Evolutionary conservation across 257 asterid species (phyloP), one percentile per base, ranked within the genome.

Genomic region (Handroanthus guayacan): DNA sequence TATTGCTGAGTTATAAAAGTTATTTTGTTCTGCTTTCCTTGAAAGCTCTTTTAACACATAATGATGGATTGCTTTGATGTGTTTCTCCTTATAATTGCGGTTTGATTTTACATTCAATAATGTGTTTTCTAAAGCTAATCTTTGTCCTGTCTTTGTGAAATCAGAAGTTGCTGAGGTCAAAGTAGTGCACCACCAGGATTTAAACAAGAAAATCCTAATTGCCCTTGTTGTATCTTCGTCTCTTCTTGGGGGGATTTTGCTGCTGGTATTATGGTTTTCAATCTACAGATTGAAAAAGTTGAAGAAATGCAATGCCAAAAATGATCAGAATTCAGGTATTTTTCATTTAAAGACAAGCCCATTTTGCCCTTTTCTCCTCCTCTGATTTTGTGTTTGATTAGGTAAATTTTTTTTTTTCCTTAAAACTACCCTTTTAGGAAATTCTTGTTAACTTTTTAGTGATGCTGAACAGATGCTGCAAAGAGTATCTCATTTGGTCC

Each of bases 191-290:
- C 97, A 89, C 82, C 96, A 94, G 82, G 95, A 85, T 67, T 80
- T 90, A 55, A 92, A 92, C 86, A 92, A 87, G 90, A 92, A 75
- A 80, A 86, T 92, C 80, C 90, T 92, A 9, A 76, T 92, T 69
- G 92, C 97, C 1, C 97, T 94, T 6, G 87, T 91, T 77, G 87
- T 87, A 43, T 84, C 99, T 25, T 84, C 97, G 64, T 81, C 90
- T 38, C 91, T 92, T 67, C 91, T 94, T 72, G 97, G 92, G 41
- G 89, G 58, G 20, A 74, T 90, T 67, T 67, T 91, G 88, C 82
- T 91, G 68, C 72, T 88, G 60, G 62, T 82, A 6, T 77, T 84
- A 45, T 85, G 89, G 55, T 84, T 87, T 52, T 93, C 88, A 87
- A 75, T 93, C 82, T 86, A 79, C 82, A 87, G 97, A 76, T 76